A percentile compares a stretch with the other conserved stretches of the same genome.
Conservation (phyloP, 768 basidiomycete species). For the Suillus plorans region DNA sequence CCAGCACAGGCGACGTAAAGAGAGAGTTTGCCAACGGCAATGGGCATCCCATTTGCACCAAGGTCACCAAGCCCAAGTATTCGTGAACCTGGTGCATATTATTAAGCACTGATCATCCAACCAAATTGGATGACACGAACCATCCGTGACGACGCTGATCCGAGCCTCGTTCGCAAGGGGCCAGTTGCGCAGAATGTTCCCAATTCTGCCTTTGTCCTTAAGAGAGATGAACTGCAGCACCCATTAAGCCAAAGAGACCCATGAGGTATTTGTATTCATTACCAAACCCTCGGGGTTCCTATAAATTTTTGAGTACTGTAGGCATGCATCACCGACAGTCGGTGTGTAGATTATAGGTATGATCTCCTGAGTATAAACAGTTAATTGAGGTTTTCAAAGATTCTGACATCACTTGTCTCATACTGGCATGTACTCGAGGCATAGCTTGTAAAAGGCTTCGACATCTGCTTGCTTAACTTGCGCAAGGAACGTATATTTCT, state of each 20-base stretch:
- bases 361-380: slow-evolving; percentile 40
- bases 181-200: slow-evolving; percentile 69
- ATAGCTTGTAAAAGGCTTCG: slow-evolving; percentile 75
- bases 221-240: slow-evolving; percentile 66
- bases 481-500: slow-evolving; percentile 85
- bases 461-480: slow-evolving; percentile 72
- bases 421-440: slow-evolving; percentile 68
- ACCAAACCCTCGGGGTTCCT: slow-evolving; percentile 74
- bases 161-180: slow-evolving; percentile 72
- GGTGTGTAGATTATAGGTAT: slow-evolving; percentile 90
- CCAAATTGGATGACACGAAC: slow-evolving; percentile 34
- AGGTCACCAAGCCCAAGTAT: slow-evolving; percentile 88
- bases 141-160: slow-evolving; percentile 92
- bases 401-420: slow-evolving; percentile 21
- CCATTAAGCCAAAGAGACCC: slow-evolving; percentile 14
- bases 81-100: slow-evolving; percentile 58
- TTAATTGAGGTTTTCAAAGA: background rate
- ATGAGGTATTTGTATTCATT: slow-evolving; percentile 13
- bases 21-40: slow-evolving; percentile 90
- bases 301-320: slow-evolving; percentile 80
- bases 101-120: slow-evolving; percentile 8
- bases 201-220: slow-evolving; percentile 81
- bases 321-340: slow-evolving; percentile 87
- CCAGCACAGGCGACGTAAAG: slow-evolving; percentile 90
- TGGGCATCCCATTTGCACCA: slow-evolving; percentile 83